These are phyloP conservation scores for Kwoniella sp. DNA, from an alignment of 768 basidiomycete genomes.

Conservation along the genomic window DNA sequence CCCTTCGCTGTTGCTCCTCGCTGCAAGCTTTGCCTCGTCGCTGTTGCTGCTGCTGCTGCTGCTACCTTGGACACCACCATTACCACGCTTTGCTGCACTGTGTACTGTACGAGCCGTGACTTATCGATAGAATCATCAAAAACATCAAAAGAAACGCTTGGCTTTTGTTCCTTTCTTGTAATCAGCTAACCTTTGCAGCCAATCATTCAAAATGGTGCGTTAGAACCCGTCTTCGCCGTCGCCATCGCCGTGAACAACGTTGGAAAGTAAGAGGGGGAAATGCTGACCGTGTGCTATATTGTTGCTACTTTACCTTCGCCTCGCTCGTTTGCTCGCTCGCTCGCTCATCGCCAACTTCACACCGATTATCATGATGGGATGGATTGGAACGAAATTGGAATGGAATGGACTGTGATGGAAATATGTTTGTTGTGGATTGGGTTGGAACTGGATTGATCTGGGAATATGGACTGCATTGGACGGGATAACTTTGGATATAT, in stretches of 20 bases:
- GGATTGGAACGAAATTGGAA: conserved; percentile 4
- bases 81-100: not conserved
- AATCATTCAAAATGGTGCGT: conserved; percentile 26
- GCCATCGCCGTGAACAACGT: no score
- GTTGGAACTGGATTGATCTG: not conserved
- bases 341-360: not conserved
- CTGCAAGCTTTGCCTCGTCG: no score
- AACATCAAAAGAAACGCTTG: not conserved
- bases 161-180: not conserved
- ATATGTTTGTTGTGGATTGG: not conserved
- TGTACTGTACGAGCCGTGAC: no score
- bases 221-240: not conserved
- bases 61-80: not conserved
- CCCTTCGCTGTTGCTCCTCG: not conserved
- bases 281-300: conserved; percentile 15
- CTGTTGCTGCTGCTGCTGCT: conserved; percentile 2
- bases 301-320: not conserved
- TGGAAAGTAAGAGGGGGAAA: conserved; percentile 1
- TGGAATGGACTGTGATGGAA: not conserved
- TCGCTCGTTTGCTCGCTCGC: not conserved
- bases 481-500: not conserved
- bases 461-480: no score
- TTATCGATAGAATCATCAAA: not conserved
- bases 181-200: conserved; percentile 21
- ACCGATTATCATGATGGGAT: not conserved